Percentiles rank a stretch among this genome's conserved stretches.
Conservation (phyloP, 2,329 filamentous ascomycete genomes). For the Aspergillus glaucus region DNA sequence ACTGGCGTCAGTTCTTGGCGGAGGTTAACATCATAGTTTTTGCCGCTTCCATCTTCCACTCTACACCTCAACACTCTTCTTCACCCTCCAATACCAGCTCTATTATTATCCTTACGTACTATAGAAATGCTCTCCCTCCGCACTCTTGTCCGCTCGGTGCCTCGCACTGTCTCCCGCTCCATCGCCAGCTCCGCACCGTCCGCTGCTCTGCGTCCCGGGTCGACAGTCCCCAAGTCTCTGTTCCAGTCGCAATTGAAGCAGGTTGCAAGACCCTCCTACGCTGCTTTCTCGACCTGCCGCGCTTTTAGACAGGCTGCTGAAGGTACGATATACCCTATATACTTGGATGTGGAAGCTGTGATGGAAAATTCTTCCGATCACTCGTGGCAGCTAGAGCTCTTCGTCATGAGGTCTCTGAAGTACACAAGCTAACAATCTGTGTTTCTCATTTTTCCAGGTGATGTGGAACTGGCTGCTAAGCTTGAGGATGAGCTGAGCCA, state of each 20-base stretch:
- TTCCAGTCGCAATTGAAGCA: conserved; percentile 46
- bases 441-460: conserved; percentile 39
- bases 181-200: conserved; percentile 44
- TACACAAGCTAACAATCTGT: not conserved
- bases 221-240: conserved; percentile 45
- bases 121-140: conserved; percentile 64
- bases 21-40: conserved; percentile 23
- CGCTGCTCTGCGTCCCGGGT: conserved; percentile 44
- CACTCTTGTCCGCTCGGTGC: conserved; percentile 59
- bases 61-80: conserved; percentile 2
- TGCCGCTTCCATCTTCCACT: conserved; percentile 8
- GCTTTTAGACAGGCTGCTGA: conserved; percentile 39
- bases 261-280: conserved; percentile 33
- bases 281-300: conserved; percentile 43
- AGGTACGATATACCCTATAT: conserved; percentile 27
- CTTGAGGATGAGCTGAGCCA: conserved; percentile 76
- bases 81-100: not conserved
- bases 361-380: not conserved
- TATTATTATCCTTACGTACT: conserved; percentile 1
- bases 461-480: conserved; percentile 79
- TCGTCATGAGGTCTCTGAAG: not conserved
- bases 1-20: conserved; percentile 13
- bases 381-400: not conserved
- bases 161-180: conserved; percentile 55
- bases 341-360: not conserved